phyloP scores from a whole-genome alignment of 352 stramenopile species.

The Plasmopara viticola region DNA sequence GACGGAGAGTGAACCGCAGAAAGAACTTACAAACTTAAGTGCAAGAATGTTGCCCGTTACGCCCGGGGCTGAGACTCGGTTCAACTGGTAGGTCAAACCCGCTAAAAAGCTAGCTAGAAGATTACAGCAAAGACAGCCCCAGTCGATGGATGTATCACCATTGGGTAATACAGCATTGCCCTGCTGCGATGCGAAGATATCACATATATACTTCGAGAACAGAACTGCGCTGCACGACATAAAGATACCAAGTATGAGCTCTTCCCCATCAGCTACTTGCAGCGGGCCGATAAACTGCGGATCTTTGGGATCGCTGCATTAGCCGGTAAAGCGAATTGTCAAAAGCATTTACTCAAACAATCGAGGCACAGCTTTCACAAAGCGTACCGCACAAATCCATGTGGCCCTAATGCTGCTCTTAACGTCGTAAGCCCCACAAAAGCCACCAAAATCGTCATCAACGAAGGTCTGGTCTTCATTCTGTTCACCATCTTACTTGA shows the following conservation, averaged over 20 bases:
- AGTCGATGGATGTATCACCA: conserved; percentile 34
- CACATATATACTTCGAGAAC: conserved; percentile 45
- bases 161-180: conserved; percentile 13
- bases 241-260: conserved; percentile 60
- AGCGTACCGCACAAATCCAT: conserved; percentile 57
- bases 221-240: conserved; percentile 65
- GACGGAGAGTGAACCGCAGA: conserved; percentile 62
- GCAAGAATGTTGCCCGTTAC: conserved; percentile 53
- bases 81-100: conserved; percentile 46
- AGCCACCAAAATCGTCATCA: conserved; percentile 21
- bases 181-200: conserved; percentile 17
- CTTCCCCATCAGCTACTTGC: conserved; percentile 57
- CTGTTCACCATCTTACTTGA: conserved; percentile 8
- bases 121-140: conserved; percentile 58
- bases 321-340: background rate
- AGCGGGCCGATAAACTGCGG: conserved; percentile 61
- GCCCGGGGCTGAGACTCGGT: conserved; percentile 29
- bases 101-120: conserved; percentile 38
- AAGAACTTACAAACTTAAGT: conserved; percentile 75
- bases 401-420: conserved; percentile 36
- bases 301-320: conserved; percentile 66
- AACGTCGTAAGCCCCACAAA: conserved; percentile 43
- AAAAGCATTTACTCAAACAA: background rate
- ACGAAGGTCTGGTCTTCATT: conserved; percentile 25
- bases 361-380: background rate